Conservation (phyloP, 768 basidiomycete species). For the Tricholoma hemisulphureum region DNA sequence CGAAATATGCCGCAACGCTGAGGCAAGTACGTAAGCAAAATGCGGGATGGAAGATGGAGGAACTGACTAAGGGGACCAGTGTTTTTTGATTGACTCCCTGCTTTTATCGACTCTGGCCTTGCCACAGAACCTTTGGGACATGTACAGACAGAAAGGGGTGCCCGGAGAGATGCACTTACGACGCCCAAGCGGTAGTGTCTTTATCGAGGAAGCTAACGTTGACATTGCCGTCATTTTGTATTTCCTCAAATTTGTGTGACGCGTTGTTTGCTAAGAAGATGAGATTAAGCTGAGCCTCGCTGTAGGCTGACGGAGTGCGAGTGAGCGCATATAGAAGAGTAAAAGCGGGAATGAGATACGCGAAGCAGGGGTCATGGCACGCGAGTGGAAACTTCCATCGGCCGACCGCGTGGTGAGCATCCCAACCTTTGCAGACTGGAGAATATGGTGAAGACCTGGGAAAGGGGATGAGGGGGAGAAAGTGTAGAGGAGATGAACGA, state of each 20-base stretch:
- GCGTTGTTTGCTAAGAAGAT: constrained; percentile 73
- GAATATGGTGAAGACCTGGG: constrained; percentile 60
- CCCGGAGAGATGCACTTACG: constrained; percentile 41
- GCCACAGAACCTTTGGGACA: constrained; percentile 58
- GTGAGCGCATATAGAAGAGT: neutral
- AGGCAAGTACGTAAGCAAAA: neutral
- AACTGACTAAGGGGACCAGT: constrained; percentile 57
- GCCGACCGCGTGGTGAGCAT: constrained; percentile 76
- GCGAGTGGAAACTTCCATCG: constrained; percentile 70
- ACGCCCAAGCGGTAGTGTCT: constrained; percentile 73
- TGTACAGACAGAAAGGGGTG: too few species aligned
- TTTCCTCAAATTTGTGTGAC: constrained; percentile 73
- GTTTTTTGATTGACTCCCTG: constrained; percentile 58
- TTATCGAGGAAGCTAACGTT: constrained; percentile 79
- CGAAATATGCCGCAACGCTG: constrained; percentile 77
- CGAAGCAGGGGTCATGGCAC: constrained; percentile 75
- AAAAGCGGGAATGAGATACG: constrained; percentile 40
- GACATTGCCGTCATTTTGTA: constrained; percentile 71
- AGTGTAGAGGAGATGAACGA: neutral
- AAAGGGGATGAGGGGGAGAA: constrained; percentile 11
- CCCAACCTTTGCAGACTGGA: constrained; percentile 61
- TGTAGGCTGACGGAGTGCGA: constrained; percentile 36
- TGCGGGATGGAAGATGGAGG: neutral
- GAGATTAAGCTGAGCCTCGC: constrained; percentile 51
- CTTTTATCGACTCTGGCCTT: constrained; percentile 66